A percentile compares a stretch with the other conserved stretches of the same genome.
phyloP scores from a whole-genome alignment of 306 rosid species.

The barrel medic (Medicago truncatula) region MtrunA17r5.0-ANR NC_053049.1:8545501-8546000 shows the following conservation, averaged over 20 bases:
- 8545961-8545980: neutral
- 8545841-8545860: conserved; percentile 22
- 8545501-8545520: neutral
- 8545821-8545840: neutral
- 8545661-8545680: conserved; percentile 4
- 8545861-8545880: conserved; percentile 6
- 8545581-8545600: neutral
- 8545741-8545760: neutral
- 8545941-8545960: neutral
- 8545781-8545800: conserved; percentile 13
- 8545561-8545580: neutral
- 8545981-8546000: no score
- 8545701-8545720: neutral
- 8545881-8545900: neutral
- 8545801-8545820: conserved; percentile 2
- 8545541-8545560: neutral
- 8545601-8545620: neutral
- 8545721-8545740: neutral
- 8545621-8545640: conserved; percentile 7
- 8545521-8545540: conserved; percentile 21
- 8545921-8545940: neutral
- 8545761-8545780: conserved; percentile 4
- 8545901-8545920: neutral
- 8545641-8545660: neutral
- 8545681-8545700: conserved; percentile 6